These are phyloP conservation scores for Solanum rostratum DNA, from an alignment of 257 asterid species.

Conservation along the genomic window DNA sequence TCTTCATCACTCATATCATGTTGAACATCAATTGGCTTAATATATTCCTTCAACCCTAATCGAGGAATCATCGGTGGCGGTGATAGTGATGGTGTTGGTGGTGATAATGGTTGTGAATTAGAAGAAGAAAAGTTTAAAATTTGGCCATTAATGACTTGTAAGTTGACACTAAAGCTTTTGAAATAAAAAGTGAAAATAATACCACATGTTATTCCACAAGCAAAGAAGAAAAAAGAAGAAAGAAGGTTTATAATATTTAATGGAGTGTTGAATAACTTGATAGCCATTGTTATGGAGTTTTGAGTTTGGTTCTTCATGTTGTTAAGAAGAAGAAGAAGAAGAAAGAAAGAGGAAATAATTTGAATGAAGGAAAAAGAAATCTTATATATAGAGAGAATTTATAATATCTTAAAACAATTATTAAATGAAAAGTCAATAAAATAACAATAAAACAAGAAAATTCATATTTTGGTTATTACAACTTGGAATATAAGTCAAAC, in stretches of 20 bases:
- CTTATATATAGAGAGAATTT: neutral
- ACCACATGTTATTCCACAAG: conserved; percentile 43
- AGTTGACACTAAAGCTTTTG: conserved; percentile 37
- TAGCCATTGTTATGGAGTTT: neutral
- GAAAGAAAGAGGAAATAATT: neutral
- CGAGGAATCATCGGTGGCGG: neutral
- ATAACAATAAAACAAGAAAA: neutral
- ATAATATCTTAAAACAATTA: neutral
- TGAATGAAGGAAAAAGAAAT: neutral
- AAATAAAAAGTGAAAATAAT: conserved; percentile 38
- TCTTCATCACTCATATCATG: conserved; percentile 53
- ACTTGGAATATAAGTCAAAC: neutral
- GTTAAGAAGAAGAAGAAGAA: neutral
- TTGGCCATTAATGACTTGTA: conserved; percentile 37
- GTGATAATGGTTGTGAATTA: conserved; percentile 2
- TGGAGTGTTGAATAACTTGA: neutral
- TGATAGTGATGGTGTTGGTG: neutral
- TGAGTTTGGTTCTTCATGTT: conserved; percentile 18
- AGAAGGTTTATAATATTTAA: conserved; percentile 25
- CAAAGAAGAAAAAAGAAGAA: conserved; percentile 25
- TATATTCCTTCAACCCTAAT: neutral
- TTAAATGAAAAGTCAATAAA: neutral
- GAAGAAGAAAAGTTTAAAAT: conserved; percentile 21
- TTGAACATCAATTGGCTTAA: conserved; percentile 7
- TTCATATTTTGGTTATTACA: neutral